A percentile compares a stretch with the other conserved stretches of the same genome.
Conservation (phyloP, 2,329 filamentous ascomycete genomes). For the Penicillium sclerotiorum region DNA sequence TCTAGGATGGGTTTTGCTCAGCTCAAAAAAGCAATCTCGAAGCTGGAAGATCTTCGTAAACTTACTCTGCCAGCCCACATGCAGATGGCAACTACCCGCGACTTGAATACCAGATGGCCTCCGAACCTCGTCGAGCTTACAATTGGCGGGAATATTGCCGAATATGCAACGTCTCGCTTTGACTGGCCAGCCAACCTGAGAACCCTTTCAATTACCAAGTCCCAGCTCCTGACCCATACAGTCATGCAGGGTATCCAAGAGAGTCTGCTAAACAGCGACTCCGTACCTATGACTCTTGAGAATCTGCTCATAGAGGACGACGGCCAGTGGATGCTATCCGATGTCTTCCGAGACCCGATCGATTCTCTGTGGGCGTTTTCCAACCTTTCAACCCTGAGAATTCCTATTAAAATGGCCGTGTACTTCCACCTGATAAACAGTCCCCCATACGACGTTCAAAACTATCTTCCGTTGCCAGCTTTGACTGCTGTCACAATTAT, state of each 20-base stretch:
- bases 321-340: too few relatives aligned
- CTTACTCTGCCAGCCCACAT: slow-evolving; percentile 49
- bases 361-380: too few relatives aligned
- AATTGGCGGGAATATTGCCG: not conserved
- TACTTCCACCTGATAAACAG: too few relatives aligned
- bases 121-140: not conserved
- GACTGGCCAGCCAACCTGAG: not conserved
- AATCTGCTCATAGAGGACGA: too few relatives aligned
- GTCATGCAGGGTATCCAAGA: not conserved
- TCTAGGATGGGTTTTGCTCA: slow-evolving; percentile 48
- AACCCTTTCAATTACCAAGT: not conserved
- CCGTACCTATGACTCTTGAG: too few relatives aligned
- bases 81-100: slow-evolving; percentile 1
- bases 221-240: not conserved
- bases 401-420: too few relatives aligned
- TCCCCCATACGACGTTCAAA: too few relatives aligned
- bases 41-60: slow-evolving; percentile 47
- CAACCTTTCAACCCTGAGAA: too few relatives aligned
- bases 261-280: not conserved
- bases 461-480: too few relatives aligned
- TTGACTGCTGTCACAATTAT: too few relatives aligned
- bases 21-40: slow-evolving; percentile 55
- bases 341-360: too few relatives aligned
- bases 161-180: not conserved
- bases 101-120: slow-evolving; percentile 1